phyloP scores from a whole-genome alignment of 1,284 basidiomycete species.

The Phlebopus sp. region DNA sequence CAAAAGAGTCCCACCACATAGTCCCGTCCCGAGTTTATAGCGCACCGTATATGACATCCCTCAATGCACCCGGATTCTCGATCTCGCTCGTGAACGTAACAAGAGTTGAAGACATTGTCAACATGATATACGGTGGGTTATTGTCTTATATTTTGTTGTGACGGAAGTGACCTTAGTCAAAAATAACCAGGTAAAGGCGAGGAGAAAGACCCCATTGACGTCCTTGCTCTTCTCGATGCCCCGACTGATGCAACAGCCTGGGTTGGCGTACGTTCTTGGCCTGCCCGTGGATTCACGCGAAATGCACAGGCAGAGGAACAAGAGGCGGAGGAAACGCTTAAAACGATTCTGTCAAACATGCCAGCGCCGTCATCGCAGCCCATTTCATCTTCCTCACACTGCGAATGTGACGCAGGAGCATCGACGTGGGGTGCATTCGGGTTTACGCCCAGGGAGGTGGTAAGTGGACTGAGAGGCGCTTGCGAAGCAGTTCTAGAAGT shows the following conservation, averaged over 20 bases:
- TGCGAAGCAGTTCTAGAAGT: constrained; percentile 34
- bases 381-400: not conserved
- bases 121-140: constrained; percentile 4
- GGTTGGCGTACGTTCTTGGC: constrained; percentile 32
- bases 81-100: constrained; percentile 39
- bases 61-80: constrained; percentile 45
- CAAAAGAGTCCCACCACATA: constrained; percentile 19
- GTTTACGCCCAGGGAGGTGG: constrained; percentile 16
- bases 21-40: constrained; percentile 33
- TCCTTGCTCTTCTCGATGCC: constrained; percentile 36
- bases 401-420: not conserved
- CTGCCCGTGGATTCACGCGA: not conserved
- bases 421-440: constrained; percentile 12
- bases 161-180: too few species aligned
- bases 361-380: not conserved
- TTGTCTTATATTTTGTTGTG: too few species aligned
- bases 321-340: constrained; percentile 10
- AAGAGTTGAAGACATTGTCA: constrained; percentile 13
- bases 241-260: constrained; percentile 40
- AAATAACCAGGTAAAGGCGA: not conserved
- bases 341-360: constrained; percentile 3
- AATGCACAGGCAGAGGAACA: constrained; percentile 1
- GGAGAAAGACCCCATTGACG: constrained; percentile 15
- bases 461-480: constrained; percentile 30
- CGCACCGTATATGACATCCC: constrained; percentile 43